Conservation (phyloP, 2,329 filamentous ascomycete genomes). For the Anisogramma anomala region DNA sequence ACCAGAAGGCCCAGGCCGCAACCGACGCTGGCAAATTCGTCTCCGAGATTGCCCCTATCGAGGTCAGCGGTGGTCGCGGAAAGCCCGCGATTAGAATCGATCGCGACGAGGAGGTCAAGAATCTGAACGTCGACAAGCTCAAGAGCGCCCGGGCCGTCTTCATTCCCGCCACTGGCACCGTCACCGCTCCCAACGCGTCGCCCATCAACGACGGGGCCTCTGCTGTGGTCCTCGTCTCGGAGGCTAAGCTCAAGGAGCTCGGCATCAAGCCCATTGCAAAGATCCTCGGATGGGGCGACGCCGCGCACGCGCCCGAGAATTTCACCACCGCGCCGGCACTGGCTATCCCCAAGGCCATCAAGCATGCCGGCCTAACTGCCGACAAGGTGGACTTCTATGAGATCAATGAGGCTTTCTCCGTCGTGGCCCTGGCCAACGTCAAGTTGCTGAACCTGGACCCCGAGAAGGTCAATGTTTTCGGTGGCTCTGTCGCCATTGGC, state of each 20-base stretch:
- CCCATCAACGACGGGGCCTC: conserved; percentile 92
- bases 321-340: conserved; percentile 92
- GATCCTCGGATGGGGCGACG: conserved; percentile 95
- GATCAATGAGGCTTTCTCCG: conserved; percentile 98
- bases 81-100: conserved; percentile 75
- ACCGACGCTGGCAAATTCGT: conserved; percentile 71
- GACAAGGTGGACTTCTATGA: conserved; percentile 84
- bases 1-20: conserved; percentile 84
- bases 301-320: conserved; percentile 79
- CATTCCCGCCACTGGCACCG: conserved; percentile 68
- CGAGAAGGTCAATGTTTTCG: conserved; percentile 89
- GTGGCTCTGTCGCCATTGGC: conserved; percentile 88
- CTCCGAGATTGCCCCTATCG: conserved; percentile 78
- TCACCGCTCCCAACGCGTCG: conserved; percentile 93
- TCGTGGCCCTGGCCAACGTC: conserved; percentile 91
- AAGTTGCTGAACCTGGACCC: conserved; percentile 71
- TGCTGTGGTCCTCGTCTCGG: conserved; percentile 84
- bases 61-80: conserved; percentile 76
- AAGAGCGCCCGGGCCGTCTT: conserved; percentile 76
- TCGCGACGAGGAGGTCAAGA: conserved; percentile 92
- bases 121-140: conserved; percentile 76
- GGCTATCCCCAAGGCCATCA: conserved; percentile 93
- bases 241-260: conserved; percentile 86
- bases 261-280: conserved; percentile 85
- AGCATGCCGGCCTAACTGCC: conserved; percentile 75